Percentiles rank a stretch among this genome's conserved stretches.
phyloP scores from a whole-genome alignment of 495 filamentous ascomycete species.

The Lasiosphaeria ovina region DNA sequence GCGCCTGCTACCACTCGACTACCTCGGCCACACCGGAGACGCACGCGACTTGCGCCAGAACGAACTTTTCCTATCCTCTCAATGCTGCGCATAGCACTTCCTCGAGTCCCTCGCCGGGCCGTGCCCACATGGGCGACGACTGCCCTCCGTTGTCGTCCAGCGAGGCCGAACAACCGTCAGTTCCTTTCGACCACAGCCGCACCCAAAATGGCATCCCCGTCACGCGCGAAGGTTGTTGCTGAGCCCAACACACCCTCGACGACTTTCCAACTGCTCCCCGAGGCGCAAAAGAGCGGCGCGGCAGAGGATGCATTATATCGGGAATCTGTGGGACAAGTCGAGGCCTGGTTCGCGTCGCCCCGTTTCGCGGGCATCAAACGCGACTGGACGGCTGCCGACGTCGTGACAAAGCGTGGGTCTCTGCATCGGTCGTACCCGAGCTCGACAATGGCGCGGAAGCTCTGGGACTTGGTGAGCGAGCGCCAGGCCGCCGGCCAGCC shows the following conservation, averaged over 20 bases:
- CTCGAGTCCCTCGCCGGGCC: slow-evolving; percentile 27
- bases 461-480: slow-evolving; percentile 83
- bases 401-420: slow-evolving; percentile 87
- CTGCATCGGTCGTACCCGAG: slow-evolving; percentile 85
- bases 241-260: slow-evolving; percentile 47
- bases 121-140: slow-evolving; percentile 13
- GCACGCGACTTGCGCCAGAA: too few relatives aligned
- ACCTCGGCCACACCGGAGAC: neutral
- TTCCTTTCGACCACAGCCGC: slow-evolving; percentile 26
- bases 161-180: slow-evolving; percentile 9
- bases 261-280: slow-evolving; percentile 75
- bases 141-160: slow-evolving; percentile 12
- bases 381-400: slow-evolving; percentile 84
- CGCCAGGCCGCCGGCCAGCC: slow-evolving; percentile 73
- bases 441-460: slow-evolving; percentile 88
- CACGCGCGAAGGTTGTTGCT: slow-evolving; percentile 21
- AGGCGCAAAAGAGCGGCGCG: slow-evolving; percentile 65
- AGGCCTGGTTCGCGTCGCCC: slow-evolving; percentile 81
- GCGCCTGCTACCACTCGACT: neutral
- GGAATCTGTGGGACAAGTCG: slow-evolving; percentile 75
- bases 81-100: slow-evolving; percentile 31
- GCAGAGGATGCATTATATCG: slow-evolving; percentile 81
- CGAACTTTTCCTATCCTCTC: neutral
- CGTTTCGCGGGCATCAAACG: slow-evolving; percentile 87
- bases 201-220: slow-evolving; percentile 26